These are phyloP conservation scores for Marchantia paleacea DNA, from an alignment of 225 moss, liverwort and hornwort genomes.

Conservation along the genomic window DNA sequence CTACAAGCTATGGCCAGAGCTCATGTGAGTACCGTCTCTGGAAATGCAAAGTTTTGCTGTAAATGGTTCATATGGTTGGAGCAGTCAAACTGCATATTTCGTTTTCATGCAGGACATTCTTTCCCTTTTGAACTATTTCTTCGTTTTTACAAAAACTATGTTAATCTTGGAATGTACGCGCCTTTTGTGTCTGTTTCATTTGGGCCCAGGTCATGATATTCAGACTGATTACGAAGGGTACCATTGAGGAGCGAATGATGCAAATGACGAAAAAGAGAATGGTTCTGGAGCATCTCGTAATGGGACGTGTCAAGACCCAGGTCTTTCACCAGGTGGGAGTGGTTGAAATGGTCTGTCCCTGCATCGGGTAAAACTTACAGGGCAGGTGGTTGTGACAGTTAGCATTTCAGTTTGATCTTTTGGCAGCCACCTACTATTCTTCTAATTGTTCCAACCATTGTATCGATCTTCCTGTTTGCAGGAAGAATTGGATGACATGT, in stretches of 20 bases:
- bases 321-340: slow-evolving; percentile 67
- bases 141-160: not conserved
- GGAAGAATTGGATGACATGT: slow-evolving; percentile 96
- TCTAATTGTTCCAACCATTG: not conserved
- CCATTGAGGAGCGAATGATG: slow-evolving; percentile 98
- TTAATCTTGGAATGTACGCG: not conserved
- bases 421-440: not conserved
- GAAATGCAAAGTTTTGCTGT: too few species aligned
- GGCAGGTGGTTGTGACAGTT: too few species aligned
- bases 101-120: not conserved
- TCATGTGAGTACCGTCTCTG: slow-evolving; percentile 42
- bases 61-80: not conserved
- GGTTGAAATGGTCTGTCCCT: not conserved
- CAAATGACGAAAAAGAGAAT: slow-evolving; percentile 94
- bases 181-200: not conserved
- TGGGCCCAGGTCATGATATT: slow-evolving; percentile 84
- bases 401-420: not conserved
- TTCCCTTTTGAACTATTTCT: not conserved
- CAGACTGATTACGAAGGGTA: slow-evolving; percentile 85
- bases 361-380: too few species aligned
- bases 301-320: slow-evolving; percentile 81
- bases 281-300: slow-evolving; percentile 83
- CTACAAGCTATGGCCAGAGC: slow-evolving; percentile 95
- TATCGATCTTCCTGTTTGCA: slow-evolving; percentile 21
- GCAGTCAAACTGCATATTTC: not conserved